phyloP scores from a whole-genome alignment of 2,329 filamentous ascomycete species.

The Phaeomoniella chlamydospora region DNA sequence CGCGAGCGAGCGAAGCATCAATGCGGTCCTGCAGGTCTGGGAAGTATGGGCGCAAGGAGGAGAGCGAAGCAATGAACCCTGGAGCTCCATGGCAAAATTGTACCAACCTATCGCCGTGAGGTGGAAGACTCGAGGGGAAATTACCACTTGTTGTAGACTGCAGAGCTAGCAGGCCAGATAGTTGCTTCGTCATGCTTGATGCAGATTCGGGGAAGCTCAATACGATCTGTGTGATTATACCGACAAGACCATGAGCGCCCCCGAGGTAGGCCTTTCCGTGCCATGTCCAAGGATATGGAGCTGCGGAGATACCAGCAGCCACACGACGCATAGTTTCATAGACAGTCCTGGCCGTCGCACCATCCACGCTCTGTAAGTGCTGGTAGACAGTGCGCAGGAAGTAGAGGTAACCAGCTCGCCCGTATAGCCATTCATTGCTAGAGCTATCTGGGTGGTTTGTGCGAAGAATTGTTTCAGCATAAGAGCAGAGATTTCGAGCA shows the following conservation, averaged over 20 bases:
- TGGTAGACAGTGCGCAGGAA: conserved; percentile 48
- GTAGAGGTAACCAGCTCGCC: conserved; percentile 54
- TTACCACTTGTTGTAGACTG: conserved; percentile 46
- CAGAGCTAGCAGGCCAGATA: conserved; percentile 41
- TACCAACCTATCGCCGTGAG: conserved; percentile 25
- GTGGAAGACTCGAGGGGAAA: conserved; percentile 41
- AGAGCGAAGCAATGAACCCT: conserved; percentile 45
- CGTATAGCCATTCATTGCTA: conserved; percentile 49
- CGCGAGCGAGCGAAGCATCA: conserved; percentile 5
- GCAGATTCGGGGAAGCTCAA: conserved; percentile 19
- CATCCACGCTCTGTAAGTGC: conserved; percentile 35
- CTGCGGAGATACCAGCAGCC: conserved; percentile 44
- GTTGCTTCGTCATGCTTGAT: conserved; percentile 34
- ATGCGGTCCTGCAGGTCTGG: conserved; percentile 6
- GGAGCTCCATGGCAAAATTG: conserved; percentile 57
- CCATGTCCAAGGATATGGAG: conserved; percentile 47
- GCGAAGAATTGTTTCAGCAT: conserved; percentile 2
- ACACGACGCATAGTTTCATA: conserved; percentile 30
- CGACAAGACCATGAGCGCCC: conserved; percentile 52
- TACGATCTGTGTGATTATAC: conserved; percentile 57
- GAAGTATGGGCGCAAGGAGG: conserved; percentile 41
- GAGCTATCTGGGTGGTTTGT: conserved; percentile 23
- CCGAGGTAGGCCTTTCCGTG: conserved; percentile 49
- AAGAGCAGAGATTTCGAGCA: conserved; percentile 19
- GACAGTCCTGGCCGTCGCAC: conserved; percentile 26